A percentile compares a stretch with the other conserved stretches of the same genome.
These are phyloP conservation scores for Malassezia arunalokei DNA, from an alignment of 1,284 basidiomycete species.

Conservation along the genomic window DNA sequence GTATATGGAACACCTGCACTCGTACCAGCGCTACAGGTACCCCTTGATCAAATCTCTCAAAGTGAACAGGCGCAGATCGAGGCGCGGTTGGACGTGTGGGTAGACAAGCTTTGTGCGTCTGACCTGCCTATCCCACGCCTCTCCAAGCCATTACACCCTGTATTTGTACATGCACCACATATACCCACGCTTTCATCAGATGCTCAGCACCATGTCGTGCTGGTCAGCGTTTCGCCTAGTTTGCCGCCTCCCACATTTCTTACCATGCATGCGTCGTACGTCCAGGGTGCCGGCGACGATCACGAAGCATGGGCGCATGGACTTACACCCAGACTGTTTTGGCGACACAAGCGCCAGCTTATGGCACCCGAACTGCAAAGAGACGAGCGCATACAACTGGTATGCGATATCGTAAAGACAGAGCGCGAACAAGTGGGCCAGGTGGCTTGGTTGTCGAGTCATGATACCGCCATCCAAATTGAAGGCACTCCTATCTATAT, in stretches of 20 bases:
- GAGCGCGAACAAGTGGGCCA: background rate
- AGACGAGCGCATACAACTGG: slow-evolving; percentile 51
- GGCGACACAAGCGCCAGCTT: slow-evolving; percentile 55
- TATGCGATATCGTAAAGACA: slow-evolving; percentile 49
- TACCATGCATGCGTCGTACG: slow-evolving; percentile 50
- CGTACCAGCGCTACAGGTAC: slow-evolving; percentile 27
- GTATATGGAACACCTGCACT: slow-evolving; percentile 17
- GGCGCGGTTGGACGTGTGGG: slow-evolving; percentile 57
- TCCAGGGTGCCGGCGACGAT: slow-evolving; percentile 80
- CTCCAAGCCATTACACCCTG: slow-evolving; percentile 53
- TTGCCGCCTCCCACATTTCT: background rate
- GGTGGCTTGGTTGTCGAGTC: background rate
- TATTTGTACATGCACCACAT: slow-evolving; percentile 52
- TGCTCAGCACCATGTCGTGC: slow-evolving; percentile 6
- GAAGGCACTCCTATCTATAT: background rate
- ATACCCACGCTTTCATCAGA: background rate
- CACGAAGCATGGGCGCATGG: slow-evolving; percentile 75
- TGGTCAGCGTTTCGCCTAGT: slow-evolving; percentile 48
- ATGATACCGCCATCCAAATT: background rate
- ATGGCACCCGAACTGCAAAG: slow-evolving; percentile 48
- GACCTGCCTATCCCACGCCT: slow-evolving; percentile 47
- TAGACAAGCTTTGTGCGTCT: slow-evolving; percentile 52
- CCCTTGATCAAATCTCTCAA: slow-evolving; percentile 39
- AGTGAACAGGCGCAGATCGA: slow-evolving; percentile 64
- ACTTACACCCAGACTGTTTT: slow-evolving; percentile 61